A percentile compares a stretch with the other conserved stretches of the same genome.
Conservation (phyloP, 495 filamentous ascomycete genomes). For the Hypoxylon perforatum region DNA sequence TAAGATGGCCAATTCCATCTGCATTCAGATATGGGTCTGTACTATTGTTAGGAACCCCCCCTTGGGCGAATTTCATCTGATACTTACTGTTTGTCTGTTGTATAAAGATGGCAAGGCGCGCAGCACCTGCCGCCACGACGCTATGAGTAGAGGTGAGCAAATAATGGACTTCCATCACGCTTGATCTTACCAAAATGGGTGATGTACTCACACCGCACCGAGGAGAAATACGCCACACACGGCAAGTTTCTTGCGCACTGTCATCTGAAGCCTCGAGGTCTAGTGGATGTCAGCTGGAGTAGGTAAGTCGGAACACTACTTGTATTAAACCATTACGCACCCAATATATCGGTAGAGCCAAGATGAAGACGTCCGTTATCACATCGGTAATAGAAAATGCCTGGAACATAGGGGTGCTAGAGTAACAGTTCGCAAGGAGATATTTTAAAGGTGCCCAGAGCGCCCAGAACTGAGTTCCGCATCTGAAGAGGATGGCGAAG, state of each 20-base stretch:
- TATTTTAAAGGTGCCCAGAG: conserved; percentile 24
- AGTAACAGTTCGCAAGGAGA: conserved; percentile 8
- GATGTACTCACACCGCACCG: conserved; percentile 3
- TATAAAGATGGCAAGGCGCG: conserved; percentile 13
- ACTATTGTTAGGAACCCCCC: background rate
- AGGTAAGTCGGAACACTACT: background rate
- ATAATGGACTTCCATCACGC: background rate
- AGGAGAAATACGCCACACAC: conserved; percentile 13
- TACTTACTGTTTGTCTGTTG: conserved; percentile 7
- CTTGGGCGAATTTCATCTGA: background rate
- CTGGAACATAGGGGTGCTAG: conserved; percentile 6
- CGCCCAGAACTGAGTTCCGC: conserved; percentile 28
- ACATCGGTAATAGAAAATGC: conserved; percentile 25
- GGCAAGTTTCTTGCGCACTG: background rate
- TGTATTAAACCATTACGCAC: background rate
- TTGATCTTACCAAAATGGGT: background rate
- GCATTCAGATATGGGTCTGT: conserved; percentile 6
- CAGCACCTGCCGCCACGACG: conserved; percentile 3
- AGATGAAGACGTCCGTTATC: conserved; percentile 31
- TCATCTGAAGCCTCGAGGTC: background rate
- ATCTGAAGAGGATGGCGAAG: conserved; percentile 30
- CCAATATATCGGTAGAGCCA: conserved; percentile 2
- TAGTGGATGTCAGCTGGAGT: background rate
- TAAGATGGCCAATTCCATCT: conserved; percentile 11
- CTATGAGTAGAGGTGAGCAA: background rate